phyloP scores from a whole-genome alignment of 768 basidiomycete species.

The Mycena filopes region DNA sequence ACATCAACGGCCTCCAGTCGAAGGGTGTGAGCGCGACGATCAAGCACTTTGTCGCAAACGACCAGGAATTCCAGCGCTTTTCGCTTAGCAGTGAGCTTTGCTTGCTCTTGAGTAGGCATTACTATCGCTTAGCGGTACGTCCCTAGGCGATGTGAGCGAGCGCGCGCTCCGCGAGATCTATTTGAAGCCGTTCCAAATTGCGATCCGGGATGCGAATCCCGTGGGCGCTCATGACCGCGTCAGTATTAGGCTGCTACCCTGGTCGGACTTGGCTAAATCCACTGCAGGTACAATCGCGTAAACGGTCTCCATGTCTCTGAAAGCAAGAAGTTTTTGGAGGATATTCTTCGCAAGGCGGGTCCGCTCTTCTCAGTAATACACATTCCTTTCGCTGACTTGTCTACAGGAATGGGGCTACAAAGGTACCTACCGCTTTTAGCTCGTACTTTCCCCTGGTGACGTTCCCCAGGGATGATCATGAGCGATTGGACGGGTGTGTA shows the following conservation, averaged over 20 bases:
- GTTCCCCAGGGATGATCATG: conserved; percentile 58
- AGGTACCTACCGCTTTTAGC: conserved; percentile 40
- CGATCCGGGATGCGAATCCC: conserved; percentile 64
- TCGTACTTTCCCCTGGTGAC: neutral
- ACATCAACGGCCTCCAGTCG: conserved; percentile 70
- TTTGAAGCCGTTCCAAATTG: conserved; percentile 70
- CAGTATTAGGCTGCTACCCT: conserved; percentile 30
- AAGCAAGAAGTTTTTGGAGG: conserved; percentile 57
- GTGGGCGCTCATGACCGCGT: conserved; percentile 71
- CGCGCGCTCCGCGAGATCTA: conserved; percentile 76
- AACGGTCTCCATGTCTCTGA: conserved; percentile 72
- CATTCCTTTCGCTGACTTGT: conserved; percentile 1
- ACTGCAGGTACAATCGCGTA: conserved; percentile 63
- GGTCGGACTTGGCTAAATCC: neutral
- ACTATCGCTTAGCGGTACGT: neutral
- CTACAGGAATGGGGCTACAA: conserved; percentile 70
- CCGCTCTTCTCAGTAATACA: neutral
- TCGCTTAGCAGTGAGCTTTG: conserved; percentile 55
- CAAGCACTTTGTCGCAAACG: conserved; percentile 73
- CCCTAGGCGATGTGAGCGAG: conserved; percentile 61
- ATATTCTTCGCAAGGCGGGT: conserved; percentile 60
- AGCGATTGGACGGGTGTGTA: conserved; percentile 69
- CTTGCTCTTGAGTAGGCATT: neutral
- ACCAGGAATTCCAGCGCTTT: conserved; percentile 69
- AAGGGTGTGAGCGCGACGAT: conserved; percentile 69